Percentiles rank a stretch among this genome's conserved stretches.
Conservation (phyloP, 2,329 filamentous ascomycete genomes). For the Cladosporium sp. region DNA sequence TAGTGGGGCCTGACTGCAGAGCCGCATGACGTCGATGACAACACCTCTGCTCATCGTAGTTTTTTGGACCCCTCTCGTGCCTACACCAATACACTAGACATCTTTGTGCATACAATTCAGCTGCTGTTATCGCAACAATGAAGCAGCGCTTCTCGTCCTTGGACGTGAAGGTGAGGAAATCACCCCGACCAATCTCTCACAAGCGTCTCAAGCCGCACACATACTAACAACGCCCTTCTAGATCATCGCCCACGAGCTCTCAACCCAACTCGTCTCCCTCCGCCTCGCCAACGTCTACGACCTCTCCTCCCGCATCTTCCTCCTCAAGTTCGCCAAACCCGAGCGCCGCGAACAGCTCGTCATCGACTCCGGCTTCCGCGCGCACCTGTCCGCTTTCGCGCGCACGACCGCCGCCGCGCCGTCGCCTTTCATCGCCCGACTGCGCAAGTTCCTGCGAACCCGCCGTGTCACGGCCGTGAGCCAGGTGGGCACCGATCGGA, state of each 20-base stretch:
- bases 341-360: slow-evolving; percentile 86
- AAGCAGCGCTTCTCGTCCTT: slow-evolving; percentile 80
- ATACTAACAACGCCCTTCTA: slow-evolving; percentile 43
- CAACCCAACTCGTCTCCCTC: slow-evolving; percentile 71
- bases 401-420: slow-evolving; percentile 83
- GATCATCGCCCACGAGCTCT: slow-evolving; percentile 94
- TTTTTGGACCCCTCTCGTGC: slow-evolving; percentile 7
- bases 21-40: slow-evolving; percentile 15
- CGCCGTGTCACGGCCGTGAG: slow-evolving; percentile 76
- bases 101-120: not conserved
- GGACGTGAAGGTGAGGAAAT: slow-evolving; percentile 64
- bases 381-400: slow-evolving; percentile 88
- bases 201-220: not conserved
- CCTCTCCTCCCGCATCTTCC: slow-evolving; percentile 89
- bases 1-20: not conserved
- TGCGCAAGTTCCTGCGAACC: slow-evolving; percentile 88
- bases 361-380: slow-evolving; percentile 93
- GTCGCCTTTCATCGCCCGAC: slow-evolving; percentile 78
- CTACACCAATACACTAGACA: not conserved
- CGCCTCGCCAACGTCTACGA: slow-evolving; percentile 95
- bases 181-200: not conserved
- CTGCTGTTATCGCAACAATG: slow-evolving; percentile 51
- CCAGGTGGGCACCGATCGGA: slow-evolving; percentile 89
- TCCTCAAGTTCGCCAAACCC: slow-evolving; percentile 92
- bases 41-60: slow-evolving; percentile 3